Base-by-base conservation (phyloP, 106 monocot genomes). In the Ottelia alismoides region DNA sequence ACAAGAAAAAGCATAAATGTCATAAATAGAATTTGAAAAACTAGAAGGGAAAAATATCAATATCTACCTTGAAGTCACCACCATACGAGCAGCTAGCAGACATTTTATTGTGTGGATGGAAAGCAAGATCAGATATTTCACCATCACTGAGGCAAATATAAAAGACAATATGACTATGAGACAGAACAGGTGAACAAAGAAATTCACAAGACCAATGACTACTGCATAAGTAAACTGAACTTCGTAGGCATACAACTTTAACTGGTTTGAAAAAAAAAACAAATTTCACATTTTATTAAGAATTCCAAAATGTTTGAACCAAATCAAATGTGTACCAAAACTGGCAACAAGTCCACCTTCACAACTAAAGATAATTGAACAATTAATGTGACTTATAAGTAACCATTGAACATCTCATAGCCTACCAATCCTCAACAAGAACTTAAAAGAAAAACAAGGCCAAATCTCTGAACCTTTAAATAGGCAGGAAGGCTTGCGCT, bases 11-110 rank as follows among this genome's bases (percentile, higher is more conserved):
- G 16, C 55, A 11, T 17, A 18, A 22, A 24, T n/a, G 19, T 3
- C n/a, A 7, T 12, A 56, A 2, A 45, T 25, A 25, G 19, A 45
- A 27, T 51, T 31, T 2, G 53, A 30, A 31, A 32, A 7, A 55
- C 30, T 0, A 30, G 30, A 20, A 12, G 31, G 30, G 20, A 55
- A 31, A 16, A 55, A 21, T 11, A 10, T 31, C 21, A 11, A 35
- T n/a, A 51, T 1, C 2, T 73, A 89, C 96, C 84, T 96, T 96
- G 49, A 89, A 96, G 49, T 96, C 80, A 32, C 96, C 89, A 63
- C 82, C 81, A 69, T 72, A 78, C 53, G 96, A 96, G 70, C 89
- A 66, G 61, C 66, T 96, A 22, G 75, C 78, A 54, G 94, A 80
- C 80, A 88, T 85, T 31, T 31, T 40, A 66, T 72, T 57, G 22